These are phyloP conservation scores for Astrephomene gubernaculifera DNA, from an alignment of 139 green algal species.

Conservation along the genomic window DNA sequence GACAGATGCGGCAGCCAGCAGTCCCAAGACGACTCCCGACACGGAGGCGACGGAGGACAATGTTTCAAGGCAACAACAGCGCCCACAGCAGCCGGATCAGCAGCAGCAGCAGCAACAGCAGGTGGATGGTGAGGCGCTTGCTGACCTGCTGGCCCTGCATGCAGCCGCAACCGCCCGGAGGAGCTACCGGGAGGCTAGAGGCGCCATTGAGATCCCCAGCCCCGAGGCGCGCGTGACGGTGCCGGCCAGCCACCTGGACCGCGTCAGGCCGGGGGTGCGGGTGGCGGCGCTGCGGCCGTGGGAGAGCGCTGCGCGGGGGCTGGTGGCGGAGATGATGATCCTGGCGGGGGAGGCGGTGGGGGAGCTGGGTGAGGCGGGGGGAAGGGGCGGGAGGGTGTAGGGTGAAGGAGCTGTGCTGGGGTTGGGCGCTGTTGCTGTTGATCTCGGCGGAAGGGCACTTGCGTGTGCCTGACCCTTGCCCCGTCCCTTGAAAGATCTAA, in stretches of 20 bases:
- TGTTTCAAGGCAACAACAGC: no score
- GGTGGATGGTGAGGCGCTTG: background rate
- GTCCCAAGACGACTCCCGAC: no score
- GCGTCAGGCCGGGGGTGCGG: constrained; percentile 24
- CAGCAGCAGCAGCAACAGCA: background rate
- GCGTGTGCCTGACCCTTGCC: no score
- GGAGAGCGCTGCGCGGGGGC: constrained; percentile 50
- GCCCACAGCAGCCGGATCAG: background rate
- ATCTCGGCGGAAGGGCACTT: no score
- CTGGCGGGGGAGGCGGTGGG: constrained; percentile 77
- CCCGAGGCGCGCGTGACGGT: constrained; percentile 73
- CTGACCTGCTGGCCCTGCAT: constrained; percentile 48
- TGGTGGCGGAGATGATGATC: constrained; percentile 95
- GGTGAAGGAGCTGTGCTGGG: background rate
- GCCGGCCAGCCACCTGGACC: constrained; percentile 28
- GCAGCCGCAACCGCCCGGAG: constrained; percentile 45
- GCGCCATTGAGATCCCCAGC: constrained; percentile 74
- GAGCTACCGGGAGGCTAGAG: constrained; percentile 59
- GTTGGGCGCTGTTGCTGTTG: no score
- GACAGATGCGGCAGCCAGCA: no score
- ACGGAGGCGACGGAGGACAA: no score
- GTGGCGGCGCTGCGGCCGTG: constrained; percentile 44
- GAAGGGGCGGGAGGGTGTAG: background rate
- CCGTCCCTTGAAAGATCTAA: background rate
- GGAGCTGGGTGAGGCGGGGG: constrained; percentile 32